phyloP scores from a whole-genome alignment of 768 basidiomycete genomes.

The Leccinum variicolor region DNA sequence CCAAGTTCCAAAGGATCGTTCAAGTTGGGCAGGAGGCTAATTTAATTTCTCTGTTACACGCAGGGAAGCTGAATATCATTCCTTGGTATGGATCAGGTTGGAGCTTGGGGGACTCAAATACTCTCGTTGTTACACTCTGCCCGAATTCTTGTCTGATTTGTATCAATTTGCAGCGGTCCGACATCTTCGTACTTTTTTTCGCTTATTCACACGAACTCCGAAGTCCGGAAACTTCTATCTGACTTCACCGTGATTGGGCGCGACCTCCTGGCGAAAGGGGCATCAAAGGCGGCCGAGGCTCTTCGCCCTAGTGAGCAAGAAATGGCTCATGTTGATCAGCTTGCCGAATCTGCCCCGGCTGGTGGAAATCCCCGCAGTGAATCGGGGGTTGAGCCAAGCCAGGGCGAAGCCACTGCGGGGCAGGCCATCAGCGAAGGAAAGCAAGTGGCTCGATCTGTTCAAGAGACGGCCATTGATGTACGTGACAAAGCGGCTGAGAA shows the following conservation, averaged over 20 bases:
- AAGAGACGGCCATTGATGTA: constrained; percentile 1
- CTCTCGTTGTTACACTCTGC: no score
- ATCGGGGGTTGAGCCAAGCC: constrained; percentile 28
- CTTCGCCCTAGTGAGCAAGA: constrained; percentile 64
- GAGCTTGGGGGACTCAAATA: no score
- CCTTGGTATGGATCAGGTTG: no score
- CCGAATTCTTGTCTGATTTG: constrained; percentile 5
- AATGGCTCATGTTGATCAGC: constrained; percentile 63
- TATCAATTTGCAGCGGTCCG: constrained; percentile 54
- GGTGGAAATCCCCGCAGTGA: constrained; percentile 37
- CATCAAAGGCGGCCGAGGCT: constrained; percentile 63
- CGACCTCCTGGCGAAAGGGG: constrained; percentile 75
- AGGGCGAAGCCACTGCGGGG: constrained; percentile 29
- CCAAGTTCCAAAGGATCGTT: no score
- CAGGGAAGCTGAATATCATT: no score
- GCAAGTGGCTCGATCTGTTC: constrained; percentile 10
- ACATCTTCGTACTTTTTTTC: constrained; percentile 87
- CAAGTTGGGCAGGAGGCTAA: no score
- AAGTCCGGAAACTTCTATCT: constrained; percentile 83
- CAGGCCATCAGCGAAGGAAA: constrained; percentile 22
- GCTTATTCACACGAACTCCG: constrained; percentile 89
- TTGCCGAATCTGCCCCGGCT: constrained; percentile 49
- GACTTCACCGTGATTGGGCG: constrained; percentile 78
- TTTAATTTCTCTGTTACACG: no score
- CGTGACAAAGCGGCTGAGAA: constrained; percentile 11